A percentile compares a stretch with the other conserved stretches of the same genome.
Evolutionary conservation across 495 filamentous ascomycete genomes (phyloP).

Genomic region (Parathielavia appendiculata): DNA sequence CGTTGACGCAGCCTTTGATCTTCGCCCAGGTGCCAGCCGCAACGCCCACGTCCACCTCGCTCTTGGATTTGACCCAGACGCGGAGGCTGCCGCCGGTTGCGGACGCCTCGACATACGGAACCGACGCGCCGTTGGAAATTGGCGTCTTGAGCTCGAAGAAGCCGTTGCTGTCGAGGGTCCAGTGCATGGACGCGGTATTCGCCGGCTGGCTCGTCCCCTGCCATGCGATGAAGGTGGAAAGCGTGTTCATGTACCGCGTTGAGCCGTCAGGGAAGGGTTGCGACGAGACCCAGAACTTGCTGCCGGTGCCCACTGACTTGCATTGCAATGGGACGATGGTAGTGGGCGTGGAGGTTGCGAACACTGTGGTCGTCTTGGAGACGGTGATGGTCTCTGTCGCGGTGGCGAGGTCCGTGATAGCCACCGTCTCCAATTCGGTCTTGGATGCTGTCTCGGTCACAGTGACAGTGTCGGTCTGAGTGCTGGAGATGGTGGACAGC

Average conservation of each 20-base stretch:
- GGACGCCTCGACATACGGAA: not conserved
- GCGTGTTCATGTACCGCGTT: conserved; percentile 5
- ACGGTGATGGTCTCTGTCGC: not conserved
- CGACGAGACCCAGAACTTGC: not conserved
- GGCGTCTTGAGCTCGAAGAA: not conserved
- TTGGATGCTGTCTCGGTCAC: not conserved
- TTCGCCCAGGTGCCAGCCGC: not conserved
- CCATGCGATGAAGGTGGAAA: not conserved
- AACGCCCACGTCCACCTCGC: not conserved
- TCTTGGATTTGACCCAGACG: not conserved
- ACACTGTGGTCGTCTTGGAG: not conserved
- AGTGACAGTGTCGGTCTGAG: conserved; percentile 2
- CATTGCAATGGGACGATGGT: conserved; percentile 3
- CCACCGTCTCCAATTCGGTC: not conserved
- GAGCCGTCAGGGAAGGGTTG: not conserved
- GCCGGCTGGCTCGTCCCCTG: not conserved
- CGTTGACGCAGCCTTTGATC: not conserved
- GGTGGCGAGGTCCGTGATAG: not conserved
- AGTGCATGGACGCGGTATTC: not conserved
- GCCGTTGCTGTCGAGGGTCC: not conserved
- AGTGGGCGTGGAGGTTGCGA: conserved; percentile 4
- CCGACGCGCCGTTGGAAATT: not conserved
- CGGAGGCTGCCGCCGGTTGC: not conserved
- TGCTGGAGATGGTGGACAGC: not conserved
- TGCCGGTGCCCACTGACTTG: not conserved